Base-by-base conservation (phyloP, 306 rosid species). In the Pyrus communis region DNA sequence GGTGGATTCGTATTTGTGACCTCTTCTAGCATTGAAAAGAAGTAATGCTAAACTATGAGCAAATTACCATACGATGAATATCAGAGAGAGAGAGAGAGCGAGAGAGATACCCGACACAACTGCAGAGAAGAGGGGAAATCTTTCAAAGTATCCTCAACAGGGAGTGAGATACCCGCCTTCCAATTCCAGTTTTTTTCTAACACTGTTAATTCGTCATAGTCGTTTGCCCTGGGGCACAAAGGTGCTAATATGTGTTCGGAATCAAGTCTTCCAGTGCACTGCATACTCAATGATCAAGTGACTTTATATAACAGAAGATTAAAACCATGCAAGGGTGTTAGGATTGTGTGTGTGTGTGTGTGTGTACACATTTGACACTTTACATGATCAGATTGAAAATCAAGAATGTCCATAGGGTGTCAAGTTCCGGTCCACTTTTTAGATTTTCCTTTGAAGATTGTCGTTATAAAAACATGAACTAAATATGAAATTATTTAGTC, bases 231-330 rank as follows among this genome's bases (percentile, higher is more conserved):
- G 21, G 22, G 25, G 30, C 75, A 71, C 13, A 71, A 51, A 30
- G 75, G 63, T 71, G 46, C 75, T n/a, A 71, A 35, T 33, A 71
- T 55, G 22, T 55, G 66, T n/a, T 71, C 66, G 1, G n/a, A 9
- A 71, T 71, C 76, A 71, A 71, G 60, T 55, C 66, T 71, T n/a
- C 66, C 33, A 71, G 42, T 71, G 51, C 76, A 55, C 76, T 71
- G 65, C 76, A 55, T 21, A 70, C 54, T 30, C 43, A 70, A 23
- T 69, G 45, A 59, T 59, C 21, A 49, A 17, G n/a, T 9, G 31
- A 70, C 22, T 25, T 27, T 10, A 46, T 49, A 35, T 46, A 49
- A 49, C 4, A 28, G 43, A 70, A 21, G 23, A n/a, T n/a, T 10
- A 23, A 59, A 59, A 28, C 43, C 61, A 70, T 28, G 18, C 0